Evolutionary conservation across 2,329 filamentous ascomycete genomes (phyloP).

Genomic region (Ophiostoma novo-ulmi): DNA sequence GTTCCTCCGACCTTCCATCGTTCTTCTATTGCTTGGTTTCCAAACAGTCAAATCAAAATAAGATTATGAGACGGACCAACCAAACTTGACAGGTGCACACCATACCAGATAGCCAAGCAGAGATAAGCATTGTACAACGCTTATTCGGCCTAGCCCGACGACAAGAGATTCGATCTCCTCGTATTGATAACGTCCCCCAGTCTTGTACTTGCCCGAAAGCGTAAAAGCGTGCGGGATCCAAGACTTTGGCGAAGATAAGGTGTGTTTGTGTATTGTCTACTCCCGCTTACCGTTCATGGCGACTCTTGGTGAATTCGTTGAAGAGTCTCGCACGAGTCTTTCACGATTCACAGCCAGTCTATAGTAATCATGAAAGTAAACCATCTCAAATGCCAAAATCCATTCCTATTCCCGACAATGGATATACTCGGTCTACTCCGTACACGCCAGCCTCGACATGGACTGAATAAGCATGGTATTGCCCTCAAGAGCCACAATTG

Average conservation of each 20-base stretch:
- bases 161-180: neutral
- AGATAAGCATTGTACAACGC: conserved; percentile 7
- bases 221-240: neutral
- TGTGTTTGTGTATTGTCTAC: neutral
- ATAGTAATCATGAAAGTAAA: no score
- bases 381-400: neutral
- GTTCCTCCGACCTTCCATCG: neutral
- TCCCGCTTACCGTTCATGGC: neutral
- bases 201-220: neutral
- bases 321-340: no score
- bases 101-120: neutral
- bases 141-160: neutral
- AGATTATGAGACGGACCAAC: neutral
- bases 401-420: neutral
- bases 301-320: neutral
- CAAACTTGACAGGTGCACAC: neutral
- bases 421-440: neutral
- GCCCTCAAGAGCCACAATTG: neutral
- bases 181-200: neutral
- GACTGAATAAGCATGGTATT: neutral
- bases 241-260: neutral
- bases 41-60: neutral
- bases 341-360: no score
- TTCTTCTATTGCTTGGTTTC: neutral
- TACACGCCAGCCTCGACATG: neutral